A percentile compares a stretch with the other conserved stretches of the same genome.
phyloP scores from a whole-genome alignment of 345 rosid species.

The Orychophragmus violaceus region DNA sequence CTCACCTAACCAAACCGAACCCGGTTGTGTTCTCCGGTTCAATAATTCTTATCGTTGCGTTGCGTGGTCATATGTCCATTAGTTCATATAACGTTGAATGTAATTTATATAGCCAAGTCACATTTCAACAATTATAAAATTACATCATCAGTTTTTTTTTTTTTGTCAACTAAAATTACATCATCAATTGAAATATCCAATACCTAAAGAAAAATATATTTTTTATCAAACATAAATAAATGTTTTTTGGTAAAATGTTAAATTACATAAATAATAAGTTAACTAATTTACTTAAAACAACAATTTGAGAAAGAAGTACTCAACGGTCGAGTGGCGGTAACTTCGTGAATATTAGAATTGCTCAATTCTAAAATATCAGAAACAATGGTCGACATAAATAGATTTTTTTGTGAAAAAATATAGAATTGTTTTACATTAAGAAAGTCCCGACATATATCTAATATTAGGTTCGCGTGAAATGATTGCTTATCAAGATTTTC shows the following conservation, averaged over 20 bases:
- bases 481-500: slow-evolving; percentile 12
- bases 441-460: slow-evolving; percentile 12
- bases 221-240: no score
- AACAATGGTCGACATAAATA: neutral
- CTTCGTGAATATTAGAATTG: slow-evolving; percentile 55
- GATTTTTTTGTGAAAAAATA: neutral
- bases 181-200: neutral
- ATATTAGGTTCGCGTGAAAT: slow-evolving; percentile 22
- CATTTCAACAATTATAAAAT: neutral
- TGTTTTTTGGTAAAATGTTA: neutral
- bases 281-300: slow-evolving; percentile 35
- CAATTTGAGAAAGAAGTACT: slow-evolving; percentile 35
- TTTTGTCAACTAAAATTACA: neutral
- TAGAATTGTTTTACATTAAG: no score
- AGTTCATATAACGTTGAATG: neutral
- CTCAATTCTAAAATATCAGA: no score
- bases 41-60: no score
- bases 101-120: neutral
- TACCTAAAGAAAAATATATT: neutral
- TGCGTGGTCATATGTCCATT: neutral
- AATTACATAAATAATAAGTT: neutral
- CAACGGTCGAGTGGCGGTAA: slow-evolving; percentile 58
- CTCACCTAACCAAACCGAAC: neutral
- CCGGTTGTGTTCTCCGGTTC: slow-evolving; percentile 4
- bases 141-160: no score